These are phyloP conservation scores for Raffaelea deltoideospora DNA, from an alignment of 2,329 filamentous ascomycete genomes.

Conservation along the genomic window DNA sequence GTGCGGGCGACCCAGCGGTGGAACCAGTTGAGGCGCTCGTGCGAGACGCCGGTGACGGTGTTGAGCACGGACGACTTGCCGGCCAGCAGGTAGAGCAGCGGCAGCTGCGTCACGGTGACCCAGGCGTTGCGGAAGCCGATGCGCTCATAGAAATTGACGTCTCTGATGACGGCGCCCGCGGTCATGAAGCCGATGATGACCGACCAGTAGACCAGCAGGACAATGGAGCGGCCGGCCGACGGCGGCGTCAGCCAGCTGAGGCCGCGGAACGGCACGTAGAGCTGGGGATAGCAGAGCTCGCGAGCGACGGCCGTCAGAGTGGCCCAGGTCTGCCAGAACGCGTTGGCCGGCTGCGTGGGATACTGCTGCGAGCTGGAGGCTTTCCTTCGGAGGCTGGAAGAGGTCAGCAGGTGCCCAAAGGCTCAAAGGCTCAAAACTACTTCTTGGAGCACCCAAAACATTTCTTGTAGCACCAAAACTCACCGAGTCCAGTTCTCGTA, in stretches of 20 bases:
- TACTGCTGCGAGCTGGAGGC: slow-evolving; percentile 26
- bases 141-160: slow-evolving; percentile 46
- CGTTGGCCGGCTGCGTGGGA: slow-evolving; percentile 35
- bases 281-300: slow-evolving; percentile 40
- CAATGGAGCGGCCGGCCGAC: slow-evolving; percentile 37
- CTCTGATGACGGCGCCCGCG: slow-evolving; percentile 29
- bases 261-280: slow-evolving; percentile 28
- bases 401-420: neutral
- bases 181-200: slow-evolving; percentile 43
- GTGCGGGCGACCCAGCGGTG: slow-evolving; percentile 59
- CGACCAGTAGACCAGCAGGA: slow-evolving; percentile 42
- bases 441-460: too few relatives aligned
- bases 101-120: slow-evolving; percentile 49
- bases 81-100: slow-evolving; percentile 46
- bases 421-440: neutral
- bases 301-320: slow-evolving; percentile 41
- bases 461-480: slow-evolving; percentile 23
- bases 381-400: slow-evolving; percentile 31
- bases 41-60: slow-evolving; percentile 43
- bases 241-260: slow-evolving; percentile 44
- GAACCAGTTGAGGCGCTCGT: slow-evolving; percentile 58
- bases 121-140: slow-evolving; percentile 54
- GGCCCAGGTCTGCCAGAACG: slow-evolving; percentile 36
- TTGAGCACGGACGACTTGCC: slow-evolving; percentile 46
- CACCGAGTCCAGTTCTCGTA: slow-evolving; percentile 21